These are phyloP conservation scores for Mesembryanthemum crystallinum DNA, from an alignment of 148 eudicot species.

Conservation along the genomic window DNA sequence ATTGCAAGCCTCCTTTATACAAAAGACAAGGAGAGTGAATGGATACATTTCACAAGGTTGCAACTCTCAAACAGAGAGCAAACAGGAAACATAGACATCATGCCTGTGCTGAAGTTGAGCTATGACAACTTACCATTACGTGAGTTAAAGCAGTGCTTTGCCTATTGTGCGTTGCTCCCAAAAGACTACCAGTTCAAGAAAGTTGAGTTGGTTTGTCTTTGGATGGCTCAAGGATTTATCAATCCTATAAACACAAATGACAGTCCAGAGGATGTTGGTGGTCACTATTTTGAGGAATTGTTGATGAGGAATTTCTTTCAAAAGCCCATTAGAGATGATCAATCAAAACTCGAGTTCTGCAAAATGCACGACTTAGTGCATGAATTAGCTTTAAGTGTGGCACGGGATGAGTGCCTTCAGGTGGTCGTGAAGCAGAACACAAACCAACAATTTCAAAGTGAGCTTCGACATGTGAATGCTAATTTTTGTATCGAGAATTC, in stretches of 20 bases:
- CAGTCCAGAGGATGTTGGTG: not conserved
- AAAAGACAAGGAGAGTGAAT: not conserved
- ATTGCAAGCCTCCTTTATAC: not conserved
- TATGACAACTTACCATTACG: not conserved
- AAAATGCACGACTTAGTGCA: not conserved
- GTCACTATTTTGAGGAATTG: not conserved
- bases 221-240: conserved; percentile 14
- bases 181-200: not conserved
- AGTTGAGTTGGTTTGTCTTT: not conserved
- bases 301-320: not conserved
- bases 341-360: not conserved
- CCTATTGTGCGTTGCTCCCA: not conserved
- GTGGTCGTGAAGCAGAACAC: not conserved
- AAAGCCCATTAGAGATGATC: not conserved
- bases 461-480: not conserved
- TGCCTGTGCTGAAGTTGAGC: not conserved
- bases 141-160: not conserved
- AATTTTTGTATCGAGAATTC: not conserved
- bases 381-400: not conserved
- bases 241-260: not conserved
- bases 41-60: not conserved
- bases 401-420: not conserved
- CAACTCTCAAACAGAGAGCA: not conserved
- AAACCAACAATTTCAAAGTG: not conserved
- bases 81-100: not conserved